Base-by-base conservation (phyloP, 225 moss, liverwort and hornwort species). In the Sphagnum contortum region DNA sequence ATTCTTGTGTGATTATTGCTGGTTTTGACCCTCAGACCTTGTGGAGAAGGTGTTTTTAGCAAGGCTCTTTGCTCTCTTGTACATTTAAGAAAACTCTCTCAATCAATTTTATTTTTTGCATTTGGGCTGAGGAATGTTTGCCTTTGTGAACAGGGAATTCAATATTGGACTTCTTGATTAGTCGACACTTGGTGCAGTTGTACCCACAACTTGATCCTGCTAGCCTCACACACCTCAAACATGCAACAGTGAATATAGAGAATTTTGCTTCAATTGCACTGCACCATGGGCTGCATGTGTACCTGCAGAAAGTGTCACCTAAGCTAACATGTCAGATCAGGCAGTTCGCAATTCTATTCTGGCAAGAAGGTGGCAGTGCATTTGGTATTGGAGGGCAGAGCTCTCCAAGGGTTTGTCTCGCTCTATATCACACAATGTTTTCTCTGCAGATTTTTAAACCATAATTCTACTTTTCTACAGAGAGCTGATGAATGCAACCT, bases 161-260 rank as follows among this genome's bases (percentile, higher is more conserved):
- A 14, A 83, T 91, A 6, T 73, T 91, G n/a, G 80, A 87, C 60
- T 91, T 71, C 46, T 71, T 88, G 5, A 79, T 88, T 8, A 83
- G 82, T 10, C 83, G 88, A 46, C 83, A 88, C 49, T 69, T 85
- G 52, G 81, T 87, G 64, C 73, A 71, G 57, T 67, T 73, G 56
- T 85, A 83, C 47, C 83, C 80, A 51, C 75, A 73, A 4, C 75
- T 81, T 48, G 81, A 83, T 69, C 87, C 87, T 49, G 85, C 80
- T 50, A 80, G 79, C 60, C 70, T 91, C 48, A 87, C 73, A 56
- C 81, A 91, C 54, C 70, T 91, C 55, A 79, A 80, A 67, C 90
- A 91, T 75, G 90, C 87, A 51, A 87, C 82, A 59, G 75, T 85
- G 14, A 91, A 91, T 62, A 76, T 70, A 45, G 85, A 91, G 61